Evolutionary conservation across 176 grass and related monocot species (phyloP).

Genomic region (Musa acuminata): DNA sequence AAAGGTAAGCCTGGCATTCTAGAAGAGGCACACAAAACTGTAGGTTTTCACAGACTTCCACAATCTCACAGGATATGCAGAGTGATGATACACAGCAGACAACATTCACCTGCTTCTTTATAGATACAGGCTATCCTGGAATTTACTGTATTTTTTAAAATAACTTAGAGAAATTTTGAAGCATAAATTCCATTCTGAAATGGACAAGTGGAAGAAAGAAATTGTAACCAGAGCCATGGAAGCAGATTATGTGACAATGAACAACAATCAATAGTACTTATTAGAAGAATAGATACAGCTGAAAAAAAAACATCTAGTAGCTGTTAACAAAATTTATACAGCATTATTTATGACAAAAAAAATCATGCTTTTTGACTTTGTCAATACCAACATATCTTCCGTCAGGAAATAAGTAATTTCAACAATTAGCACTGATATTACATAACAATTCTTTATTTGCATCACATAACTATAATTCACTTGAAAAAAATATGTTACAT

Average conservation of each 20-base stretch:
- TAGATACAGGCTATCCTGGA: not conserved
- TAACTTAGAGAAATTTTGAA: not conserved
- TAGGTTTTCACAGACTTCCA: constrained; percentile 10
- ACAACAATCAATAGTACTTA: not conserved
- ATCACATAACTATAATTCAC: no score
- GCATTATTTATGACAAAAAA: no score
- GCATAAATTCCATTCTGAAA: not conserved
- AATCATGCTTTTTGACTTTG: no score
- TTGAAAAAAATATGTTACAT: no score
- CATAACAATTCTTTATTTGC: no score
- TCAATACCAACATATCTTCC: no score
- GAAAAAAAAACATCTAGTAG: no score
- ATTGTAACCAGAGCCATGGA: not conserved
- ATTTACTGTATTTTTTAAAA: not conserved
- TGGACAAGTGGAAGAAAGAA: not conserved
- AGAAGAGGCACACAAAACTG: not conserved
- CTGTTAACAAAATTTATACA: no score
- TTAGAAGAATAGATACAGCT: not conserved
- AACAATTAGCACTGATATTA: no score
- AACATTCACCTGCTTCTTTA: constrained; percentile 1
- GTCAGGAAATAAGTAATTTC: no score
- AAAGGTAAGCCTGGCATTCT: constrained; percentile 59
- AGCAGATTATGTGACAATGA: not conserved
- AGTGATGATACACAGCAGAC: not conserved
- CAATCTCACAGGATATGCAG: not conserved